Evolutionary conservation across 805 yeast species (phyloP).

Genomic region (Wickerhamiella nectarea): DNA sequence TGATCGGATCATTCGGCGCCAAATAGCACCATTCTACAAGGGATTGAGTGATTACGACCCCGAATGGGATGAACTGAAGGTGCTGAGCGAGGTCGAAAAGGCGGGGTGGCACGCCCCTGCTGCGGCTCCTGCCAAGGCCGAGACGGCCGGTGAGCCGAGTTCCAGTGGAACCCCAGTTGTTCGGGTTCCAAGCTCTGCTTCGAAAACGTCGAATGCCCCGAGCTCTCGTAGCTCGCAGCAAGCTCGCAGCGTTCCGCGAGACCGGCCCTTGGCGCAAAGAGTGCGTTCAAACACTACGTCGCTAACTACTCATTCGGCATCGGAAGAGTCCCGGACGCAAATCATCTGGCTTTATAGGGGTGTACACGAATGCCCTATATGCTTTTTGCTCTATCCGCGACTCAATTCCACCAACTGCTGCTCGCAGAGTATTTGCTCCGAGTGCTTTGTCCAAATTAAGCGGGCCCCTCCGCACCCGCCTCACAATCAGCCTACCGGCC

Average conservation of each 20-base stretch:
- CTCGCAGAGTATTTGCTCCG: constrained; percentile 84
- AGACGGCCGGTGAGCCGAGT: too few species aligned
- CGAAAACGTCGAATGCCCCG: too few species aligned
- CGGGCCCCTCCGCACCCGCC: constrained; percentile 89
- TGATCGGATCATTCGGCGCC: constrained; percentile 50
- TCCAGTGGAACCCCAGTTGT: too few species aligned
- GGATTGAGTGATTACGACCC: constrained; percentile 73
- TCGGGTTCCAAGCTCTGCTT: too few species aligned
- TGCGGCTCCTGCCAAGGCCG: background rate
- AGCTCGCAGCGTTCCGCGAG: background rate
- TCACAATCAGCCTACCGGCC: constrained; percentile 32
- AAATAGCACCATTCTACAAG: constrained; percentile 77
- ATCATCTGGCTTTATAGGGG: constrained; percentile 48
- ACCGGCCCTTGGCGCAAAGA: constrained; percentile 1
- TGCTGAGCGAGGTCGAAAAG: constrained; percentile 31
- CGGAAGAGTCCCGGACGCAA: constrained; percentile 13
- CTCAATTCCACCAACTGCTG: constrained; percentile 79
- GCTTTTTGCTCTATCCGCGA: constrained; percentile 75
- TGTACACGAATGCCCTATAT: constrained; percentile 83
- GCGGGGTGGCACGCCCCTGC: constrained; percentile 4
- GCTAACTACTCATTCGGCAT: background rate
- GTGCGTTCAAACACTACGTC: constrained; percentile 15
- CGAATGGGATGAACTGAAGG: constrained; percentile 56
- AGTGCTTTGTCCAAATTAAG: constrained; percentile 92
- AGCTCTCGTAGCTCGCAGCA: background rate